phyloP scores from a whole-genome alignment of 371 early-diverging fungal genomes.

The Paraphysoderma sedebokerense region DNA sequence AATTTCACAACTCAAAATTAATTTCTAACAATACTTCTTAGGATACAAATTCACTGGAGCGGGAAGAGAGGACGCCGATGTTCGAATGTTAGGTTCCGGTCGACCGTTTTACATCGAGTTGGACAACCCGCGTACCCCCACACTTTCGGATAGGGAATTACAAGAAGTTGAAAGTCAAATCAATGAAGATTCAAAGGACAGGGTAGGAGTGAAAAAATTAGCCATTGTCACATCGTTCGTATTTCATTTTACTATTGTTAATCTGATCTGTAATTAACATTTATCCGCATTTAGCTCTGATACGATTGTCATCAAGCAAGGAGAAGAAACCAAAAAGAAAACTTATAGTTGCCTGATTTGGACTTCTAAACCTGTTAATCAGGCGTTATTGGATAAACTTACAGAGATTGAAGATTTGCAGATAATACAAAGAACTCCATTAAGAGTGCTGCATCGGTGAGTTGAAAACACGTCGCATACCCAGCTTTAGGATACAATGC shows the following conservation, averaged over 20 bases:
- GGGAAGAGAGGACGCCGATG: constrained; percentile 96
- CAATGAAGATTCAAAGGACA: constrained; percentile 23
- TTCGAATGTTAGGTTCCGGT: constrained; percentile 85
- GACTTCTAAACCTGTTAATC: constrained; percentile 32
- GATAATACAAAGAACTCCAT: constrained; percentile 79
- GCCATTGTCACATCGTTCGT: constrained; percentile 15
- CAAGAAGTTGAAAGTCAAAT: constrained; percentile 29
- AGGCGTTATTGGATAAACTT: constrained; percentile 29
- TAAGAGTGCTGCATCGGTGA: constrained; percentile 72
- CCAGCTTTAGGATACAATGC: too few relatives aligned
- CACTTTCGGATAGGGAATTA: constrained; percentile 20
- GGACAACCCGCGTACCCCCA: constrained; percentile 46
- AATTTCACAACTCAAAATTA: background rate
- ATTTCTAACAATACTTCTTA: constrained; percentile 4
- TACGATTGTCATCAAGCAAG: constrained; percentile 57
- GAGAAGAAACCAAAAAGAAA: constrained; percentile 69
- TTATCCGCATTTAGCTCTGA: background rate
- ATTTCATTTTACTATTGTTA: background rate
- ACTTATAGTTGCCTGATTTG: constrained; percentile 56
- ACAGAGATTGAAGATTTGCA: constrained; percentile 27
- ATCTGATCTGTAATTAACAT: background rate
- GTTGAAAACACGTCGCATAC: too few relatives aligned
- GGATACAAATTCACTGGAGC: constrained; percentile 67
- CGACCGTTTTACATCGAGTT: constrained; percentile 87
- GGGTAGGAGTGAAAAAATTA: constrained; percentile 14